phyloP scores from a whole-genome alignment of 2,329 filamentous ascomycete species.

The Talaromyces sp. region DNA sequence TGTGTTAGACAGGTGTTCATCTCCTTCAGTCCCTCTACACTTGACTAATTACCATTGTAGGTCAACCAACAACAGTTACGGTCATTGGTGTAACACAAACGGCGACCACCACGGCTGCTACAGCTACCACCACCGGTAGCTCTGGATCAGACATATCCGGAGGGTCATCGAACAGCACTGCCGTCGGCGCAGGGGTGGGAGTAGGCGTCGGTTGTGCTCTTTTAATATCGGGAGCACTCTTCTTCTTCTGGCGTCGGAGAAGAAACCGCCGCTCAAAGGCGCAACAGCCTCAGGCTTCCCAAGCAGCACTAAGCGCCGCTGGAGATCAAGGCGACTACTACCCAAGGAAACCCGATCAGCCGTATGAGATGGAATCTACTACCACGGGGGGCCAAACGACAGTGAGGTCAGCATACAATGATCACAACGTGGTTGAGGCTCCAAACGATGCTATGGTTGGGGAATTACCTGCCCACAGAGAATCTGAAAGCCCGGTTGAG shows the following conservation, averaged over 20 bases:
- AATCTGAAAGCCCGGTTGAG: background rate
- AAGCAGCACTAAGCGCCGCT: background rate
- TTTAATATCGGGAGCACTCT: background rate
- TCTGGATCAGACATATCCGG: background rate
- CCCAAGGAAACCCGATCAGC: background rate
- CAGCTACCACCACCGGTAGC: background rate
- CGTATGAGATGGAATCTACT: background rate
- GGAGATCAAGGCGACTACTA: background rate
- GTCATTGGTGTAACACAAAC: background rate
- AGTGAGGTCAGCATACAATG: background rate
- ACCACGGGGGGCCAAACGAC: background rate
- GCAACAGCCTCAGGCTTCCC: background rate
- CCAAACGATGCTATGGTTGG: background rate
- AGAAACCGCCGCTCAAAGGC: background rate
- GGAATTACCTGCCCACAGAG: background rate
- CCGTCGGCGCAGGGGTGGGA: background rate
- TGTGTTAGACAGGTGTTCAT: background rate
- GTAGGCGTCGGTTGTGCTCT: background rate
- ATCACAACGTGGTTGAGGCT: background rate
- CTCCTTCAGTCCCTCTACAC: background rate
- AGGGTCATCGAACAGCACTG: background rate
- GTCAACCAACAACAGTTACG: background rate
- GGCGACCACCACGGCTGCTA: background rate
- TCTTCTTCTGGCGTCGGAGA: background rate
- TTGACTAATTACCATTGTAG: background rate